A percentile compares a stretch with the other conserved stretches of the same genome.
Evolutionary conservation across 176 grass and related monocot genomes (phyloP).

Genomic region (Musa troglodytarum): DNA sequence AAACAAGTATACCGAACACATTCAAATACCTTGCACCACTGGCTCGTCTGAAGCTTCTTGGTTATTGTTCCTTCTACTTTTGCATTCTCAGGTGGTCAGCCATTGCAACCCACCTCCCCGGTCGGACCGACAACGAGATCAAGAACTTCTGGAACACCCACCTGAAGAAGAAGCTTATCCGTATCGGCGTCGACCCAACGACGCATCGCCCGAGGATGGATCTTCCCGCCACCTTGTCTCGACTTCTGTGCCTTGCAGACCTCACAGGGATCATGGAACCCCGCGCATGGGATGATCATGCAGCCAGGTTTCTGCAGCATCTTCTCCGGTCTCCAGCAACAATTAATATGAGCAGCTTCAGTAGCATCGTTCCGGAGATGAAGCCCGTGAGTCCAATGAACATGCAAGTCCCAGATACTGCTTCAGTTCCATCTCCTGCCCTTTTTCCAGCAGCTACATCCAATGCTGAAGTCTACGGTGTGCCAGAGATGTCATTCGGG

Average conservation of each 20-base stretch:
- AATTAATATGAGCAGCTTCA: neutral
- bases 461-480: neutral
- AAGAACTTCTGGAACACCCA: constrained; percentile 48
- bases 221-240: constrained; percentile 14
- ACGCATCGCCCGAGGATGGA: constrained; percentile 23
- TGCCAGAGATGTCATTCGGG: constrained; percentile 1
- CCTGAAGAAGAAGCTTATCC: constrained; percentile 34
- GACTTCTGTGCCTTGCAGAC: constrained; percentile 7
- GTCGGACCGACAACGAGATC: constrained; percentile 40
- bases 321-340: constrained; percentile 1
- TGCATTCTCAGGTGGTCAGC: constrained; percentile 29
- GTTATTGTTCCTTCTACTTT: neutral
- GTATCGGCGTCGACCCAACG: constrained; percentile 25
- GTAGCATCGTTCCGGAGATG: neutral
- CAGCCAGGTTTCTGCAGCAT: neutral
- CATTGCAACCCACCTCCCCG: constrained; percentile 34
- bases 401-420: neutral
- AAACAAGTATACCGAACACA: constrained; percentile 29
- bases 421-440: neutral
- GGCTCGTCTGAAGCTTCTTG: neutral
- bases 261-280: neutral
- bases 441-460: neutral
- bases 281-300: neutral
- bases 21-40: neutral
- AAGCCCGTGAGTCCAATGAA: neutral